These are phyloP conservation scores for Phytophthora boehmeriae DNA, from an alignment of 352 stramenopile genomes.

Conservation along the genomic window DNA sequence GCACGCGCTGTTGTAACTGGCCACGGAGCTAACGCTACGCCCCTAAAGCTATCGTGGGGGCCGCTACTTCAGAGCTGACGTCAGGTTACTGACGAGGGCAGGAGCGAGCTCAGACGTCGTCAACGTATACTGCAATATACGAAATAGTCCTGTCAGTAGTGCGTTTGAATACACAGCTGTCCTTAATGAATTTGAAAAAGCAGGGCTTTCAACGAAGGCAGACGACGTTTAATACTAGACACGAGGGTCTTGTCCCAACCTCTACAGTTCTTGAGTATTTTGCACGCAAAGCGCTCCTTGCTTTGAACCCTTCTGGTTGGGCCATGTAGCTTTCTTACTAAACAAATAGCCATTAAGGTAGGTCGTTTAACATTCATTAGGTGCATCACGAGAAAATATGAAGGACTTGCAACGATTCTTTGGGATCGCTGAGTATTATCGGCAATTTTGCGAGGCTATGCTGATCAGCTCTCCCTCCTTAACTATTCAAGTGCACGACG, in stretches of 20 bases:
- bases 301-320: constrained; percentile 17
- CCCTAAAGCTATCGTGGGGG: constrained; percentile 9
- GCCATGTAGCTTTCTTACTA: constrained; percentile 25
- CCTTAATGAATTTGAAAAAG: constrained; percentile 6
- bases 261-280: constrained; percentile 15
- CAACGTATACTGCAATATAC: background rate
- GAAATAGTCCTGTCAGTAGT: background rate
- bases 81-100: background rate
- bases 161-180: background rate
- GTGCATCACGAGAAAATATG: constrained; percentile 10
- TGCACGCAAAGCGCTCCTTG: constrained; percentile 15
- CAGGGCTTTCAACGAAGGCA: background rate
- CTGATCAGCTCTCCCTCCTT: constrained; percentile 4
- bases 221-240: constrained; percentile 11
- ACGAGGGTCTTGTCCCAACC: constrained; percentile 12
- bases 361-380: constrained; percentile 32
- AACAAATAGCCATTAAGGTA: constrained; percentile 23
- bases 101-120: background rate
- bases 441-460: constrained; percentile 17
- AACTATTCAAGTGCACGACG: constrained; percentile 24
- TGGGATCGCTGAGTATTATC: constrained; percentile 3
- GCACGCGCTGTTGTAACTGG: too few species aligned
- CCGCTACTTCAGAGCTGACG: background rate
- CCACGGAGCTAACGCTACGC: too few species aligned
- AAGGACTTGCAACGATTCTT: constrained; percentile 21